Evolutionary conservation across 495 filamentous ascomycete genomes (phyloP), one percentile per base, ranked within the genome.

Genomic region (Oleoguttula mirabilis): DNA sequence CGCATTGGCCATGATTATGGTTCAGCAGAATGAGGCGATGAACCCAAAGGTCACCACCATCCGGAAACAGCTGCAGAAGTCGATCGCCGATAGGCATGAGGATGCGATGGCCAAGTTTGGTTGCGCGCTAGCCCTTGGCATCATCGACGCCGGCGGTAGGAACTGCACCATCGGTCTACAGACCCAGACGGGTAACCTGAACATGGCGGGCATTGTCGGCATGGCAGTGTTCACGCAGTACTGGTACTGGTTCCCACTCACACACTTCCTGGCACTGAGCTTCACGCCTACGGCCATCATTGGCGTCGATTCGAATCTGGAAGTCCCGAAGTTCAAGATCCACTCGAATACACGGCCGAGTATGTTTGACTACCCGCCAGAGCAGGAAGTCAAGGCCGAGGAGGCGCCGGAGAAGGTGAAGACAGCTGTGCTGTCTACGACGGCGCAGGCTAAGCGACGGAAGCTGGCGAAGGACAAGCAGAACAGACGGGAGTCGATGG

Each of bases 191-290:
- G 92, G 92, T 42, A 99, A 94, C 54, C 72, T 99, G 47, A 95
- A 96, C 67, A 90, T 96, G 84, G 75, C 85, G 14, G 92, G 84
- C 43, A 90, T 96, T 44, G 88, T 99, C 16, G 92, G 92, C 47
- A 94, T 94, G 76, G 87, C 86, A 30, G 82, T 99, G 21, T 99
- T 99, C 66, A 90, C 85, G 5, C 92, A 99, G 61, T 99, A 99
- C 66, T 99, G 92, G 92, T 99, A 99, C 66, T 99, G 92, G 92
- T 99, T 99, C 76, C 92, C 92, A 35, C 77, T 95, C 52, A 94
- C 90, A 19, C 92, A 96, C 62, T 99, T 99, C 76, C 64, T 99
- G 16, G 88, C 87, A 0, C 70, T 96, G 47, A 85, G 82, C 56
- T 95, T 96, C 59, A 80, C 82, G 6, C 92, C 92, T 0, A 96